Evolutionary conservation across 371 early-diverging fungal species (phyloP).

Genomic region (Cokeromyces recurvatus): DNA sequence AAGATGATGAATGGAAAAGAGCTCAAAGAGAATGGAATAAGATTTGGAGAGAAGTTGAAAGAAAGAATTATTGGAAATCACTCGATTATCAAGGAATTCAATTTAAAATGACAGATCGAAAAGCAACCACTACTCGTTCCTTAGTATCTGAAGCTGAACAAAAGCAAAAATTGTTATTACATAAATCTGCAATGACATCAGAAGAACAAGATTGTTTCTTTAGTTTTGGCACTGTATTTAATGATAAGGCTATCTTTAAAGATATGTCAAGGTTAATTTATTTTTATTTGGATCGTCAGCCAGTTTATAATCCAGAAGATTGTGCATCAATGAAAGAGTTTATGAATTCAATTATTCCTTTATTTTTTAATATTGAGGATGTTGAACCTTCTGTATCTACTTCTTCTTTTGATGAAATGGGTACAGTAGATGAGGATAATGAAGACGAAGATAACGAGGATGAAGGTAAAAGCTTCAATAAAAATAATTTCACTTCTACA

Average conservation of each 20-base stretch:
- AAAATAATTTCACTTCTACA: not conserved
- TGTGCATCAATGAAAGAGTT: conserved; percentile 71
- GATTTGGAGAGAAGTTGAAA: conserved; percentile 94
- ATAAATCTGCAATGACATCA: conserved; percentile 1
- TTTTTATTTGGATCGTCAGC: conserved; percentile 44
- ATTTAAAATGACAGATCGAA: conserved; percentile 86
- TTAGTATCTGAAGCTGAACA: conserved; percentile 85
- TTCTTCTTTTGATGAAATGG: conserved; percentile 25
- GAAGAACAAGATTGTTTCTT: no score
- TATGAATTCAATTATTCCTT: conserved; percentile 63
- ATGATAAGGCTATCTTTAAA: conserved; percentile 56
- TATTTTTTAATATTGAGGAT: conserved; percentile 63
- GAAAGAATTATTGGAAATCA: conserved; percentile 95
- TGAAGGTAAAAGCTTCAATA: not conserved
- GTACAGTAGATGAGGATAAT: conserved; percentile 24
- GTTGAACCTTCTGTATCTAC: conserved; percentile 22
- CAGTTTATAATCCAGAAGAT: conserved; percentile 52
- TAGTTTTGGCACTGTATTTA: conserved; percentile 30
- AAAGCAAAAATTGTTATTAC: conserved; percentile 39
- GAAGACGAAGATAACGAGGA: conserved; percentile 12
- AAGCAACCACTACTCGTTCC: conserved; percentile 69
- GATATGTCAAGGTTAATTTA: conserved; percentile 63
- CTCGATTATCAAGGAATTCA: conserved; percentile 91
- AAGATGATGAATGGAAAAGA: conserved; percentile 95
- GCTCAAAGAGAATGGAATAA: conserved; percentile 80